These are phyloP conservation scores for Volutella citrinella DNA, from an alignment of 2,329 filamentous ascomycete species.

Conservation along the genomic window DNA sequence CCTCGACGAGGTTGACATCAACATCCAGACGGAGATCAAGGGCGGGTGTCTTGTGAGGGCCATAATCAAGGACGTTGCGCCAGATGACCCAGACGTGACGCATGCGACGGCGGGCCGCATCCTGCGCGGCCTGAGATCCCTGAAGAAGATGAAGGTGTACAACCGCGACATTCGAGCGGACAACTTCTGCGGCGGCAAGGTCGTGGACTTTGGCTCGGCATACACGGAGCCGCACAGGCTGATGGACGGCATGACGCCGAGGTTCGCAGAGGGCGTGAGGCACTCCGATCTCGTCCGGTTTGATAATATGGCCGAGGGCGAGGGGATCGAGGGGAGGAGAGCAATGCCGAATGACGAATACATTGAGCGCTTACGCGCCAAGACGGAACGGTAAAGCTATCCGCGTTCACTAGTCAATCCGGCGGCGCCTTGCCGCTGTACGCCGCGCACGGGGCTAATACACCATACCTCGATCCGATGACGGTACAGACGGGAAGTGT, in stretches of 20 bases:
- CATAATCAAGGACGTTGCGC: constrained; percentile 15
- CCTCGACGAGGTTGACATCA: constrained; percentile 5
- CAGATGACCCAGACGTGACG: constrained; percentile 7
- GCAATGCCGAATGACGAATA: too few relatives aligned
- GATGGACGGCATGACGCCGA: constrained; percentile 6
- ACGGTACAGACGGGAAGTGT: too few relatives aligned
- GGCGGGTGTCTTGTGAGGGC: constrained; percentile 11
- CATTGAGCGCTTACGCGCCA: too few relatives aligned
- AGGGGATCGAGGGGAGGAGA: too few relatives aligned
- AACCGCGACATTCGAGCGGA: constrained; percentile 14
- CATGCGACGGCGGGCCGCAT: constrained; percentile 1
- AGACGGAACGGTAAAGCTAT: too few relatives aligned
- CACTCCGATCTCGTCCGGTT: constrained; percentile 13
- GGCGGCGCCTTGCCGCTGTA: too few relatives aligned
- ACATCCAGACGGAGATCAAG: constrained; percentile 11
- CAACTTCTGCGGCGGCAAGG: constrained; percentile 11
- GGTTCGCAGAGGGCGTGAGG: constrained; percentile 1
- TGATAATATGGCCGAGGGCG: constrained; percentile 14
- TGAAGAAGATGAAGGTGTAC: constrained; percentile 11
- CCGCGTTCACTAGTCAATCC: too few relatives aligned
- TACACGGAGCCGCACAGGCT: constrained; percentile 16
- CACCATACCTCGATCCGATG: too few relatives aligned
- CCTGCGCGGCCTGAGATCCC: constrained; percentile 1
- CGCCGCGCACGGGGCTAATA: too few relatives aligned
- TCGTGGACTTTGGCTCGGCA: constrained; percentile 17